Base-by-base conservation (phyloP, 2,329 filamentous ascomycete species). In the Aureobasidium zeae region DNA sequence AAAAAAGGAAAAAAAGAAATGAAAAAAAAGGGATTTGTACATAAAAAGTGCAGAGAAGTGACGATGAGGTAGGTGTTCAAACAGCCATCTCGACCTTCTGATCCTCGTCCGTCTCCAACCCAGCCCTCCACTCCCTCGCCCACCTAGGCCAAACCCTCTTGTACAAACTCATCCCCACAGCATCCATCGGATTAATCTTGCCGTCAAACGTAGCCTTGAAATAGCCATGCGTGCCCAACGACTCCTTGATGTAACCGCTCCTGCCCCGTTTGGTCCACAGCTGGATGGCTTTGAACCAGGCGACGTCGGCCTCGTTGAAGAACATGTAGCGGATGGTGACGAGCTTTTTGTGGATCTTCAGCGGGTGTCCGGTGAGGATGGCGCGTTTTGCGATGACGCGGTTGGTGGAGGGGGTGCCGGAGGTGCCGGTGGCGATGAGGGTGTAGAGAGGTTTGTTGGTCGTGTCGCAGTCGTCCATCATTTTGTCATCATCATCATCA, bases 271-370 rank as follows among this genome's bases (percentile, higher is more conserved):
- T 85, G 4, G 91, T 98, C 88, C 89, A 98, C 51, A 98, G 66
- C 48, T 91, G 89, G 59, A 98, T 63, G 1, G 89, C 89, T 70
- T 94, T 94, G 76, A 96, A 98, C 88, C 91, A 98, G 53, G 84
- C 79, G 22, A 98, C 86, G 52, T 98, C 93, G 56, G 89, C 86
- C 36, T 83, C 73, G 70, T 89, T 93, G 78, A 98, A 98, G 74
- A 98, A 98, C 93, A 98, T 98, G 74, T 98, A 98, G 21, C 91
- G 82, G 34, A 98, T 81, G 1, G 93, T 98, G 48, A 98, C 91
- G 17, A 98, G 73, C 65, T 83, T 87, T 75, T 94, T 95, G 77
- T 98, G 86, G 62, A 98, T 98, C 69, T 98, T 94, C 74, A 86
- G 95, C 0, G 93, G 91, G 60, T 98, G 89, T 12, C 91, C 93